Evolutionary conservation across 169 alveolate genomes (phyloP).

Genomic region (Cryptosporidium ryanae): DNA sequence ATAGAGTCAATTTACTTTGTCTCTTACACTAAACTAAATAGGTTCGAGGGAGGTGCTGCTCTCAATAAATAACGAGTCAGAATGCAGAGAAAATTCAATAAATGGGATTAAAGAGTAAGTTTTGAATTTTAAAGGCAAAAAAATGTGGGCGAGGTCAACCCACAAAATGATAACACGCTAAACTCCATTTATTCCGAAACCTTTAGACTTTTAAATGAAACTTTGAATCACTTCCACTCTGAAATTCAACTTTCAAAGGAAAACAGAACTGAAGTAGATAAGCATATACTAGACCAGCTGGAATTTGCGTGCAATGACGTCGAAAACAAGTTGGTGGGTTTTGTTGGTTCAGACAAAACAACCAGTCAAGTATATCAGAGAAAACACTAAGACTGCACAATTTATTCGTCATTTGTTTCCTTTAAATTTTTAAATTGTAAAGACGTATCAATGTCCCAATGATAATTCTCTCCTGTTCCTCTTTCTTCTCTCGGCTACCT

Average conservation of each 20-base stretch:
- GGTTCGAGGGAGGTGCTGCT: too few relatives aligned
- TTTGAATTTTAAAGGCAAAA: not conserved
- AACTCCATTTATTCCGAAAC: not conserved
- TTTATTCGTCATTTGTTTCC: not conserved
- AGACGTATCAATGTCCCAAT: too few relatives aligned
- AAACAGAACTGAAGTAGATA: slow-evolving; percentile 24
- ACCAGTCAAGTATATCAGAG: not conserved
- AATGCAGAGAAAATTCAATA: slow-evolving; percentile 22
- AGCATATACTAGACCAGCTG: slow-evolving; percentile 39
- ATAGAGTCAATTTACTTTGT: not conserved
- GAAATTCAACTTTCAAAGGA: slow-evolving; percentile 20
- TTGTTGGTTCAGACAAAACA: slow-evolving; percentile 5
- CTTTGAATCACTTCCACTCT: slow-evolving; percentile 22
- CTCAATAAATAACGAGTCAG: slow-evolving; percentile 14
- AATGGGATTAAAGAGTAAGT: slow-evolving; percentile 54
- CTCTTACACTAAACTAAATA: too few relatives aligned
- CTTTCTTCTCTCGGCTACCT: too few relatives aligned
- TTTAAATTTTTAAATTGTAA: not conserved
- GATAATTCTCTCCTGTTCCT: too few relatives aligned
- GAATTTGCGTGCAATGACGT: slow-evolving; percentile 65
- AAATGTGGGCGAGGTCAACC: too few relatives aligned
- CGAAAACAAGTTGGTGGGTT: slow-evolving; percentile 32
- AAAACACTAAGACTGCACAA: not conserved
- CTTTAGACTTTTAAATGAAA: slow-evolving; percentile 28
- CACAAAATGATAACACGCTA: not conserved